These are phyloP conservation scores for Starmerella asiatica DNA, from an alignment of 805 yeast genomes.

Conservation along the genomic window DNA sequence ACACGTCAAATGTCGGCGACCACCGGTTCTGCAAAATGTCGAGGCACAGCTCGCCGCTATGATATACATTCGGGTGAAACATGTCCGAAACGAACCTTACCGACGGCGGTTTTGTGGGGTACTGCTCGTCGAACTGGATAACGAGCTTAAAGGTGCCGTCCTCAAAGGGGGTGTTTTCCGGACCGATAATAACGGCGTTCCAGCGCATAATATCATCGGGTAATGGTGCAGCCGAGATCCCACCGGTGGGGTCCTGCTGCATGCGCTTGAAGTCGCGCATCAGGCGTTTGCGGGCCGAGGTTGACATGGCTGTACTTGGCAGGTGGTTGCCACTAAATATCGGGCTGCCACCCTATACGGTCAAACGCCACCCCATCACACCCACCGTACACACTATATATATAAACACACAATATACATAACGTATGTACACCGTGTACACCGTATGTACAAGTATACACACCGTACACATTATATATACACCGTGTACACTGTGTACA, in stretches of 20 bases:
- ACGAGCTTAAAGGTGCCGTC: conserved; percentile 88
- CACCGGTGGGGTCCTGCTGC: conserved; percentile 97
- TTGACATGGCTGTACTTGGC: conserved; percentile 74
- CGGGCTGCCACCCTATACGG: background rate
- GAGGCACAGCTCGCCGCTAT: conserved; percentile 85
- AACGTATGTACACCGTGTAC: too few species aligned
- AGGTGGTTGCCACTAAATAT: background rate
- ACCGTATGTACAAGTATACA: too few species aligned
- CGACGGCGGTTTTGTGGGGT: conserved; percentile 91
- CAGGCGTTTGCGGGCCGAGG: conserved; percentile 96
- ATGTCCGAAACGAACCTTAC: conserved; percentile 84
- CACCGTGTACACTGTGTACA: too few species aligned
- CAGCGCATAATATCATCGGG: conserved; percentile 96
- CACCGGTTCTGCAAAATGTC: conserved; percentile 94
- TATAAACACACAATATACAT: background rate
- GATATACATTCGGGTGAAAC: conserved; percentile 98
- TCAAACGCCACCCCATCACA: background rate
- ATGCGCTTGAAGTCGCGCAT: conserved; percentile 98
- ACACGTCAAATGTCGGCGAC: conserved; percentile 97
- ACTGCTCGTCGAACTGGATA: conserved; percentile 87
- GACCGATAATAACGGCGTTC: conserved; percentile 97
- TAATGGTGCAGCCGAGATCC: conserved; percentile 92
- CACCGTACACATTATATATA: too few species aligned
- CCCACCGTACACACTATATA: background rate
- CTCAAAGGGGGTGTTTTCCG: conserved; percentile 93